phyloP scores from a whole-genome alignment of 73 alveolate genomes.

The Uronychia binucleata region DNA sequence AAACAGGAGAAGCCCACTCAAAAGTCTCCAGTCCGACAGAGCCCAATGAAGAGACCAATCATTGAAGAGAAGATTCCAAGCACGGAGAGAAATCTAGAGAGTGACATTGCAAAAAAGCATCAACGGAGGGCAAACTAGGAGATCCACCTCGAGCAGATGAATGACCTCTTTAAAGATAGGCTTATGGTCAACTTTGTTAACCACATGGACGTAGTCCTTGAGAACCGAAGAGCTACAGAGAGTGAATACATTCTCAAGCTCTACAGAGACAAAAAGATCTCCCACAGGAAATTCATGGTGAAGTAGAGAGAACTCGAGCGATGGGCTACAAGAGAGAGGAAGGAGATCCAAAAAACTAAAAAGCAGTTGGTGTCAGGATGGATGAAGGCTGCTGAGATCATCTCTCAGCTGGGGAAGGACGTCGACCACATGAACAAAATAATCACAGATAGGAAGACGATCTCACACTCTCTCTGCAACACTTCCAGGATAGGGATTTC shows the following conservation, averaged over 20 bases:
- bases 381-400: constrained; percentile 35
- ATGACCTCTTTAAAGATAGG: background rate
- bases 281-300: background rate
- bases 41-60: too few relatives aligned
- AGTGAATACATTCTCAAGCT: background rate
- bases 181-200: background rate
- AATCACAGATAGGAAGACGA: background rate
- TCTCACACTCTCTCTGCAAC: background rate
- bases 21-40: too few relatives aligned
- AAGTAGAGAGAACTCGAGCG: constrained; percentile 17
- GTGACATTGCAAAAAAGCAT: background rate
- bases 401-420: constrained; percentile 12
- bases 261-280: background rate
- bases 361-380: constrained; percentile 51
- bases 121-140: background rate
- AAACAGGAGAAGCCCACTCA: too few relatives aligned
- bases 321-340: constrained; percentile 53
- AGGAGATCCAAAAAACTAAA: constrained; percentile 35
- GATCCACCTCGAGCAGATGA: background rate
- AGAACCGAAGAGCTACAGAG: background rate
- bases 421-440: background rate
- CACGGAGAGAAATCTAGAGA: background rate
- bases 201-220: background rate
- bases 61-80: too few relatives aligned
- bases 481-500: background rate